Base-by-base conservation (phyloP, 805 yeast genomes). In the Komagataella ulmi region DNA sequence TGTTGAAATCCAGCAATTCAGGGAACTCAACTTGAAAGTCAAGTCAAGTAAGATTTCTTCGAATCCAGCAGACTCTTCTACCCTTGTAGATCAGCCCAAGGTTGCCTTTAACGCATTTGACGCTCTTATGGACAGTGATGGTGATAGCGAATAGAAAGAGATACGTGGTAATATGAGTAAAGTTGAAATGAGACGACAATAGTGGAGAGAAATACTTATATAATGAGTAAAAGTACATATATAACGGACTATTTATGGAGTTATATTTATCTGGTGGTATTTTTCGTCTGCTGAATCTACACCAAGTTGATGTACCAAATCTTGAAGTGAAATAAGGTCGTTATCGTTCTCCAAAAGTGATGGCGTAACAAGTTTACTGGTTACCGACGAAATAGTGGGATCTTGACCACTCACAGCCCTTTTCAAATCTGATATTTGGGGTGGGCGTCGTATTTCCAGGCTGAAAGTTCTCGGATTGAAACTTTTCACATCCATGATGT, bases 41-140 rank as follows among this genome's bases (percentile, higher is more conserved):
- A 81, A 77, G 63, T 86, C 91, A 54, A 83, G 80, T 68, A 82
- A 80, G 65, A 83, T 87, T 6, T 79, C 87, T 17, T 79, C 85
- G 46, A 83, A 81, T 66, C 83, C 88, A 21, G 84, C 79, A 49
- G 89, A 84, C 61, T 72, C 85, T 18, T 79, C 83, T 64, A 74
- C 81, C 54, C 72, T 79, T 59, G 80, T 88, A 45, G 88, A 82
- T 56, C 78, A 81, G 56, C 84, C 78, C 55, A 78, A 79, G 55
- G 73, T 74, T 47, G 73, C 78, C 18, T 86, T 85, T 74, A 86
- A 86, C 66, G 91, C 93, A 3, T 86, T 86, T 65, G 89, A 83
- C 58, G 91, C 91, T 23, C 77, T 86, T 61, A 84, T 30, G 40
- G 40, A 30, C 40, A 30, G 77, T 24, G 71, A 69, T 53, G 79